phyloP scores from a whole-genome alignment of 805 yeast genomes.

The Zygoascus flipseniorum region DNA sequence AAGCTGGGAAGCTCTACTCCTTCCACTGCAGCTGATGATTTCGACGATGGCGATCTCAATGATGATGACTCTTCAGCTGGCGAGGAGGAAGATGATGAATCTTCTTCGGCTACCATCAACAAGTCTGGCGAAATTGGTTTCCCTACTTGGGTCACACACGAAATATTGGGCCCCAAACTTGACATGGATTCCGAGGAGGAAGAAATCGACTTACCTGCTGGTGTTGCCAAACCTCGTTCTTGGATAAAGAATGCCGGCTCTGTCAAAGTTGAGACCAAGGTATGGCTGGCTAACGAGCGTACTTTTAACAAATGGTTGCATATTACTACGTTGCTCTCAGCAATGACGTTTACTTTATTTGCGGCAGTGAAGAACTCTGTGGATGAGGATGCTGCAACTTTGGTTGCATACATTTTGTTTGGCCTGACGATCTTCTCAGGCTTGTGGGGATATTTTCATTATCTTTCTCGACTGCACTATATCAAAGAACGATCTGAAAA shows the following conservation, averaged over 20 bases:
- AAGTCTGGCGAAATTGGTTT: conserved; percentile 4
- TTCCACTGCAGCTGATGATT: conserved; percentile 29
- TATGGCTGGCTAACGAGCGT: conserved; percentile 97
- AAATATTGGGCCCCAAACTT: conserved; percentile 12
- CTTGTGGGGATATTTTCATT: conserved; percentile 80
- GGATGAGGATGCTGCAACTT: conserved; percentile 46
- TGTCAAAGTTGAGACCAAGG: conserved; percentile 91
- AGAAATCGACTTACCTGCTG: conserved; percentile 79
- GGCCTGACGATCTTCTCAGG: conserved; percentile 75
- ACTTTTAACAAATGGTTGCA: conserved; percentile 94
- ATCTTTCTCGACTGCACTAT: conserved; percentile 57
- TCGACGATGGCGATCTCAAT: conserved; percentile 45
- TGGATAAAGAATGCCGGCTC: conserved; percentile 86
- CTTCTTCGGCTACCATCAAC: background rate
- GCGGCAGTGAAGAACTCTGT: conserved; percentile 63
- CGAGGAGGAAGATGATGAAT: conserved; percentile 13
- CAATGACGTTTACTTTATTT: conserved; percentile 77
- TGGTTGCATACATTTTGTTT: conserved; percentile 73
- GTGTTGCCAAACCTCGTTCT: conserved; percentile 73
- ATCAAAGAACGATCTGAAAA: conserved; percentile 76
- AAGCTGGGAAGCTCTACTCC: background rate
- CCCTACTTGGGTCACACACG: conserved; percentile 5
- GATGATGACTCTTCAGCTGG: conserved; percentile 43
- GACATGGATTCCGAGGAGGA: conserved; percentile 62
- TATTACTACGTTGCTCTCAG: conserved; percentile 75